Percentiles rank a stretch among this genome's conserved stretches.
Evolutionary conservation across 1,139 yeast species (phyloP).

Genomic region (Taiozyma onychis): DNA sequence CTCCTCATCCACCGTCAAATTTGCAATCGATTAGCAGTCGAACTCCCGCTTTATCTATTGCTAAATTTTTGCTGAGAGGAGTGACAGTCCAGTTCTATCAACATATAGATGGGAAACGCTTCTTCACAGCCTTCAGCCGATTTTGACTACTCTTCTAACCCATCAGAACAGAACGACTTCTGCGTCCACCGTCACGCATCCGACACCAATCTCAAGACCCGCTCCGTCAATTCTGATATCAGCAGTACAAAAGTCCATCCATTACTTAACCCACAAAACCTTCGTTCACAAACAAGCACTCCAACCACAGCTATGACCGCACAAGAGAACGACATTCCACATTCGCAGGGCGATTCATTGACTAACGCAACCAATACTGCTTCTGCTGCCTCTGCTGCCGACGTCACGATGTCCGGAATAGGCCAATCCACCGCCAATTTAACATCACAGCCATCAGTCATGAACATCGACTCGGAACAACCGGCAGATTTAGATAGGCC

Average conservation of each 20-base stretch:
- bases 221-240: not conserved
- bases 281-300: slow-evolving; percentile 10
- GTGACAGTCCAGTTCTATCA: not conserved
- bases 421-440: slow-evolving; percentile 19
- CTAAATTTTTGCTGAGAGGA: not conserved
- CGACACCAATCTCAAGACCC: not conserved
- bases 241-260: slow-evolving; percentile 15
- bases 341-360: slow-evolving; percentile 1
- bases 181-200: not conserved
- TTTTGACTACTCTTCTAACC: not conserved
- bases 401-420: slow-evolving; percentile 23
- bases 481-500: slow-evolving; percentile 6
- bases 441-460: slow-evolving; percentile 18
- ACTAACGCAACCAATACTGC: slow-evolving; percentile 3
- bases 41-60: not conserved
- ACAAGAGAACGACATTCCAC: not conserved
- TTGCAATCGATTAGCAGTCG: not conserved
- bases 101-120: not conserved
- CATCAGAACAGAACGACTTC: not conserved
- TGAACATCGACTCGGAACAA: slow-evolving; percentile 20
- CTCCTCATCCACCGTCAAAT: not conserved
- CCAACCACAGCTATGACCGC: slow-evolving; percentile 18
- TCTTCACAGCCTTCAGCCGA: not conserved
- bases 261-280: slow-evolving; percentile 11
- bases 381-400: slow-evolving; percentile 20